Evolutionary conservation across 371 early-diverging fungal species (phyloP), one percentile per base, ranked within the genome.

Genomic region (Actinomortierella ambigua): DNA sequence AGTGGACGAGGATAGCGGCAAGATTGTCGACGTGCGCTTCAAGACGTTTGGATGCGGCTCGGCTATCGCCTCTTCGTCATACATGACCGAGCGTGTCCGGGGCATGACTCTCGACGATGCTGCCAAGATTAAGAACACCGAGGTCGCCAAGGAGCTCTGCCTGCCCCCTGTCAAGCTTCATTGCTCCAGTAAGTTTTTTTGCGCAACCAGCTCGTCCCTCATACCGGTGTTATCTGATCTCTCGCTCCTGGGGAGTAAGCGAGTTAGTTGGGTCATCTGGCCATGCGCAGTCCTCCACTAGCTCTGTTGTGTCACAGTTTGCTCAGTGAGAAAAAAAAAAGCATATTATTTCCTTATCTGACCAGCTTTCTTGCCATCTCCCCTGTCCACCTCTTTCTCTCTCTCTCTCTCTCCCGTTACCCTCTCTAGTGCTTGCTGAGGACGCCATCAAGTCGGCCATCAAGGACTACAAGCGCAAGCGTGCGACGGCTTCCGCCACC

Each of bases 11-110:
- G 86, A 79, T 9, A 86, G 86, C 40, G 95, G 95, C 54, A 89
- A 91, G 68, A 99, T 99, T 67, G 86, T 88, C 53, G 99, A 99
- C 75, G 98, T 96, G 63, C 95, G 94, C 79, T 99, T 99, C 85
- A 99, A 98, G 82, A 99, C 99, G 1, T 99, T 98, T 84, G 99
- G 99, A n/a, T 99, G 99, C 70, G 99, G 99, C 52, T 93, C 94
- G 27, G 99, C 99, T 48, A 99, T 99, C 67, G 99, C 99, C 9
- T 93, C 94, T 27, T 93, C 94, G 23, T 91, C 92, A 44, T 88
- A 94, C 47, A 97, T 95, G 71, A 95, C 98, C 13, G 98, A 98
- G 78, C 90, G 92, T 76, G 94, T 99, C 47, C 91, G 95, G 57
- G 98, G 98, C 8, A 83, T 97, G 87, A 91, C 87, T 42, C 80